Evolutionary conservation across 2,329 filamentous ascomycete genomes (phyloP), one percentile per base, ranked within the genome.

Genomic region (Ophiostoma sp.): DNA sequence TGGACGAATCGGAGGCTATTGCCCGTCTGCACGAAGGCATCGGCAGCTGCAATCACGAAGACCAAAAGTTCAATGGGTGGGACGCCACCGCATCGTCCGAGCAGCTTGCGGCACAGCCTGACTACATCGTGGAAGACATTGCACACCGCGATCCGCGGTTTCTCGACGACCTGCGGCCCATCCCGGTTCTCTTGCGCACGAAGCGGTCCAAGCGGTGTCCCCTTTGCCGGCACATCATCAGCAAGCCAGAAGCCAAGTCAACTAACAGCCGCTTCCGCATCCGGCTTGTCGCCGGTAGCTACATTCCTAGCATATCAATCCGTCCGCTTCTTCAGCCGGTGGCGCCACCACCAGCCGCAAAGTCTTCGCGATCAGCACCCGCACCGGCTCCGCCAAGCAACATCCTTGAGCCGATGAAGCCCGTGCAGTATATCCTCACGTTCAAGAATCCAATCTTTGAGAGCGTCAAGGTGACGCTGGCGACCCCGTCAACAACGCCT

Each of bases 371-470:
- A 54, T 71, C 75, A 41, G 31, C 75, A 67, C 65, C 74, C 0
- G 68, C 71, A 0, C 69, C 71, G 0, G n/a, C 73, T 0, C 27
- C 66, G 1, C 54, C 70, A 11, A 23, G 52, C 4, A 69, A 81
- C 15, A 77, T 84, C 4, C 80, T 88, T 54, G 84, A 85, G 70
- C 89, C 89, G 0, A 81, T 90, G 7, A 83, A 83, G 65, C 86
- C 86, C 1, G 83, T 88, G 31, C 94, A 97, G 77, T 96, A 93
- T 79, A 85, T 98, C 57, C 84, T 99, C 60, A 97, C 94, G 0
- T 88, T 99, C 75, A 92, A 90, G 77, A 99, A 99, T 76, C 94
- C 95, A 33, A 89, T 98, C 73, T 99, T 97, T 79, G 95, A 99
- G 74, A 86, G 87, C 31, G 90, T 99, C 74, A 90, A 90, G 71